These are phyloP conservation scores for Parastagonospora nodorum DNA, from an alignment of 2,329 filamentous ascomycete species.

Conservation along the genomic window DNA sequence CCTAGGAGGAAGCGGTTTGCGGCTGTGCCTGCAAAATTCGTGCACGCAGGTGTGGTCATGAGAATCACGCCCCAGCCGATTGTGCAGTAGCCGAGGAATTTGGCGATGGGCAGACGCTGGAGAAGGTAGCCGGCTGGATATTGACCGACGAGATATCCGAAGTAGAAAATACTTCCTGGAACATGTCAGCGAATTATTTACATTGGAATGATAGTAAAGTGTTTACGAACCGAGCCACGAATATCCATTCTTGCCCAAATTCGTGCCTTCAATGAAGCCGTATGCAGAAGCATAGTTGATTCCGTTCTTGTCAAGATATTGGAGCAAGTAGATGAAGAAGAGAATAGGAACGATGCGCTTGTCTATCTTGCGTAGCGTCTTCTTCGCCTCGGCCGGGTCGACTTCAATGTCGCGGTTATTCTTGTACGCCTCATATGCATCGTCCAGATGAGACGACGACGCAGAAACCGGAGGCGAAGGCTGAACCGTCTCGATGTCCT, in stretches of 20 bases:
- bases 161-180: slow-evolving; percentile 54
- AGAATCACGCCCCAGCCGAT: slow-evolving; percentile 50
- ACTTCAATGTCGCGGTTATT: slow-evolving; percentile 23
- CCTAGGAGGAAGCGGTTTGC: slow-evolving; percentile 56
- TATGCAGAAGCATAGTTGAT: slow-evolving; percentile 59
- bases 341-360: slow-evolving; percentile 36
- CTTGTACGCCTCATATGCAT: slow-evolving; percentile 41
- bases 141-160: slow-evolving; percentile 55
- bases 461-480: slow-evolving; percentile 24
- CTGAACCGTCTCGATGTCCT: slow-evolving; percentile 22
- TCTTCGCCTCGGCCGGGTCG: slow-evolving; percentile 32
- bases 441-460: slow-evolving; percentile 33
- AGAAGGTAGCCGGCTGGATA: slow-evolving; percentile 52
- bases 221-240: slow-evolving; percentile 51
- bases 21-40: slow-evolving; percentile 47
- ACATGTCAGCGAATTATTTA: not conserved
- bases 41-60: slow-evolving; percentile 49
- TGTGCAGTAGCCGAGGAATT: slow-evolving; percentile 50
- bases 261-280: slow-evolving; percentile 54
- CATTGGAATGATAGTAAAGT: not conserved
- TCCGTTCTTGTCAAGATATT: slow-evolving; percentile 54
- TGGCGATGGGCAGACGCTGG: slow-evolving; percentile 54
- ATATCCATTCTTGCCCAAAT: slow-evolving; percentile 49
- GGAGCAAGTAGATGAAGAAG: slow-evolving; percentile 45
- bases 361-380: slow-evolving; percentile 38